A percentile compares a stretch with the other conserved stretches of the same genome.
phyloP scores from a whole-genome alignment of 495 filamentous ascomycete genomes.

The Daldinia caldariorum region DNA sequence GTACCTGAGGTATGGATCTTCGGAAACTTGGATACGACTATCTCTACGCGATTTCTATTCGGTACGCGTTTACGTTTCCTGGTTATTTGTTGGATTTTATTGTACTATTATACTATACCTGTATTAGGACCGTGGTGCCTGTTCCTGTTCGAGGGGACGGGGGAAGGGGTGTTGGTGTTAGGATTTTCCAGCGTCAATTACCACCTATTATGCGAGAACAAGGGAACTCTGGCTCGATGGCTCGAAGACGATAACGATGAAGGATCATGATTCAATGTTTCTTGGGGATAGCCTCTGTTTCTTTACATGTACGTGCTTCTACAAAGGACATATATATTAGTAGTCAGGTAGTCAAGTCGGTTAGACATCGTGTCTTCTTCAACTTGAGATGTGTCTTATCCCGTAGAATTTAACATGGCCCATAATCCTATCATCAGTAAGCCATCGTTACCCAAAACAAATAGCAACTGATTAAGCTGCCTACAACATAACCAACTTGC shows the following conservation, averaged over 20 bases:
- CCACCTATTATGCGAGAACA: not conserved
- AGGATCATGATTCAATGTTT: conserved; percentile 7
- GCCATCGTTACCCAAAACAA: not conserved
- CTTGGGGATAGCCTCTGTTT: not conserved
- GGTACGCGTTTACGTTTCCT: not conserved
- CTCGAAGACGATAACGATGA: not conserved
- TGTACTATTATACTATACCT: not conserved
- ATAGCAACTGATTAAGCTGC: not conserved
- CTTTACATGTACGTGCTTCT: not conserved
- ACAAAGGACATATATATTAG: not conserved
- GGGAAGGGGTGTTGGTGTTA: not conserved
- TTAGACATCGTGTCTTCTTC: not conserved
- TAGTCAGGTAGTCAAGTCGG: not conserved
- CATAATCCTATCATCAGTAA: not conserved
- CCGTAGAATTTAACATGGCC: not conserved
- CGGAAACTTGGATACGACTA: too few relatives aligned
- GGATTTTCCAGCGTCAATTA: not conserved
- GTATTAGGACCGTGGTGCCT: not conserved
- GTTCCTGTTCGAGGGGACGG: not conserved
- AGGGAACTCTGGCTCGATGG: not conserved
- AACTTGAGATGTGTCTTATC: not conserved
- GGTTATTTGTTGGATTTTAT: not conserved
- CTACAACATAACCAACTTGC: not conserved
- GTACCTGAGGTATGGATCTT: too few relatives aligned
- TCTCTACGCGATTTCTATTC: too few relatives aligned